Base-by-base conservation (phyloP, 768 basidiomycete species). In the Leccinum boreale region DNA sequence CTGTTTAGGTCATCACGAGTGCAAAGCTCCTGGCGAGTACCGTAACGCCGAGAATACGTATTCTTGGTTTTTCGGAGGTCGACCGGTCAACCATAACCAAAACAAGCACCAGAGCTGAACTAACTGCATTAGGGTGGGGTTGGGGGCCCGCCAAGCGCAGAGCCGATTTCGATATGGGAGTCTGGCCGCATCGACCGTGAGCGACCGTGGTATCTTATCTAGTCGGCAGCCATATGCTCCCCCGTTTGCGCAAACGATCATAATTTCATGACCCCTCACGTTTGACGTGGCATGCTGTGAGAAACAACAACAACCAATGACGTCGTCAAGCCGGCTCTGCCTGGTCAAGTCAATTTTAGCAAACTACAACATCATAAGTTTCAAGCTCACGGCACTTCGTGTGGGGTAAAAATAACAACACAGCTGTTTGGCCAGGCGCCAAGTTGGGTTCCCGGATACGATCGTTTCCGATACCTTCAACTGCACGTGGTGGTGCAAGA, bases 201-300 rank as follows among this genome's bases (percentile, higher is more conserved):
- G 39, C 10, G n/a, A 12, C 26, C 36, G 29, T 24, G 8, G 17
- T 55, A 62, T 62, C 61, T 62, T 58, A 63, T 62, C 61, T 50
- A 11, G 26, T n/a, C 36, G 12, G 28, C n/a, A 55, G 24, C 19
- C 55, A 44, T 24, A 45, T 26, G 17, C 29, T 24, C 19, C 39
- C 23, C 3, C n/a, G 15, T 21, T 11, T 24, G 39, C 52, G 50
- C 24, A 39, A 62, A 49, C 33, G 19, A 33, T 47, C 24, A 45
- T 36, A 28, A 47, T 36, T 19, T 36, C 28, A 21, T 44, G 19
- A 42, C 39, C 39, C 23, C 24, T 33, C 3, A 15, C 29, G 50
- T 35, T 51, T 51, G 45, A 55, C 59, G 45, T 39, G 60, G 42
- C 21, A 44, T 49, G 36, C 42, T 11, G 28, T 45, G 47, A 44